Evolutionary conservation across 345 rosid genomes (phyloP), one percentile per base, ranked within the genome.

Genomic region (Brassica juncea): DNA sequence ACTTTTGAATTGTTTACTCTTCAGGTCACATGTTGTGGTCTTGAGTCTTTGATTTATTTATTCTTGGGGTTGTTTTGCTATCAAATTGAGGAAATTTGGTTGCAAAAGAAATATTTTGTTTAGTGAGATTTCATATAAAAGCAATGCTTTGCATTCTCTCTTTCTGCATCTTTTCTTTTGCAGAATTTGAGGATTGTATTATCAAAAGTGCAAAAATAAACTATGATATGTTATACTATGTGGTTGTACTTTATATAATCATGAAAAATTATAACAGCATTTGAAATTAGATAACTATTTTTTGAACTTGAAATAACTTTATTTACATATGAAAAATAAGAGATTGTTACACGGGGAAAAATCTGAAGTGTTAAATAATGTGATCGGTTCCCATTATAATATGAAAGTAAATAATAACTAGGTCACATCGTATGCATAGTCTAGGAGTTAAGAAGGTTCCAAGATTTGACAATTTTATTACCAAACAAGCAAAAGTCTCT

Each of bases 21-120:
- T 76, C 35, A 70, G 77, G 82, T 66, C 83, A 70, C 35, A 70
- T 32, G 83, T 64, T 75, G 71, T 80, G 80, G 62, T 57, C 74
- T 66, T 66, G 70, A 81, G 84, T 81, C 77, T 66, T 81, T 76
- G 80, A 76, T 76, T 81, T 81, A 75, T 80, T 80, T 80, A 75
- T 80, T 80, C 80, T 75, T 80, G 72, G 59, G 83, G 79, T 67
- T 35, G 15, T 47, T 81, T 66, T 72, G 81, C 58, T 35, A 66
- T 76, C 81, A 76, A 72, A 76, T 66, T 81, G 73, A 25, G 77
- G 61, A 49, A 81, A 81, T 74, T 63, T 81, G 77, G 23, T 81
- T 66, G 68, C 77, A 76, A 58, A 70, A 37, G 9, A 2, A 15
- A 70, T 8, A 16, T 57, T 31, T 75, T 68, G 5, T 64, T 64